Conservation (phyloP, 2,329 filamentous ascomycete genomes). For the Graphium sp. region DNA sequence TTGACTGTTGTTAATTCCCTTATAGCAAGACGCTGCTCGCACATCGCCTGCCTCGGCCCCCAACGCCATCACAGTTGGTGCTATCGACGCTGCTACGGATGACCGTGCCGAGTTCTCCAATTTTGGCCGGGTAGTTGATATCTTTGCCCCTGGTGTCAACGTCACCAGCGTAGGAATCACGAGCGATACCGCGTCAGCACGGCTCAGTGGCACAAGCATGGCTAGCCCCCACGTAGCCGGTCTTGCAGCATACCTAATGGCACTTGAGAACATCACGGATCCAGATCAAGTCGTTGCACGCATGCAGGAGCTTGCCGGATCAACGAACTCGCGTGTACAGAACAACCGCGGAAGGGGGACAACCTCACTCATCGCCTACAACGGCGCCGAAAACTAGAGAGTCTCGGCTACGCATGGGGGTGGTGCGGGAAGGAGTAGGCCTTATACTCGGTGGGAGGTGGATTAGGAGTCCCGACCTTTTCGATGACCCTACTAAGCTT, state of each 20-base stretch:
- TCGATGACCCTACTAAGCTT: too few relatives aligned
- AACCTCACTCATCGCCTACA: slow-evolving; percentile 38
- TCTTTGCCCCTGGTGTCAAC: slow-evolving; percentile 38
- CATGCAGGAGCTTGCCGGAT: slow-evolving; percentile 34
- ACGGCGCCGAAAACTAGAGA: too few relatives aligned
- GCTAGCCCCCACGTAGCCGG: slow-evolving; percentile 52
- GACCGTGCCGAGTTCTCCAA: slow-evolving; percentile 37
- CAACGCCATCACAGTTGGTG: slow-evolving; percentile 42
- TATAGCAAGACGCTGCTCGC: slow-evolving; percentile 26
- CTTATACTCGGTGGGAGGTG: too few relatives aligned
- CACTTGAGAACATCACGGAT: slow-evolving; percentile 29
- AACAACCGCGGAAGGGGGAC: slow-evolving; percentile 23
- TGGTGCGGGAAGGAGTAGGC: too few relatives aligned
- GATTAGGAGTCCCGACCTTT: too few relatives aligned
- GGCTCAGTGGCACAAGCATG: slow-evolving; percentile 42
- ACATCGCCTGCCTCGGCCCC: slow-evolving; percentile 36
- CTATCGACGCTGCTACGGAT: slow-evolving; percentile 34
- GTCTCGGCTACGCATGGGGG: too few relatives aligned
- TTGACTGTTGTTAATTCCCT: neutral
- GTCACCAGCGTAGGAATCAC: slow-evolving; percentile 34
- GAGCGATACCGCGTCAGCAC: slow-evolving; percentile 24
- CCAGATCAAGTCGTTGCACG: slow-evolving; percentile 22
- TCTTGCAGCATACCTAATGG: slow-evolving; percentile 50
- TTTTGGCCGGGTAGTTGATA: slow-evolving; percentile 33
- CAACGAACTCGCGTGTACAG: slow-evolving; percentile 23